Percentiles rank a stretch among this genome's conserved stretches.
These are phyloP conservation scores for Parathielavia appendiculata DNA, from an alignment of 495 filamentous ascomycete genomes.

Conservation along the genomic window DNA sequence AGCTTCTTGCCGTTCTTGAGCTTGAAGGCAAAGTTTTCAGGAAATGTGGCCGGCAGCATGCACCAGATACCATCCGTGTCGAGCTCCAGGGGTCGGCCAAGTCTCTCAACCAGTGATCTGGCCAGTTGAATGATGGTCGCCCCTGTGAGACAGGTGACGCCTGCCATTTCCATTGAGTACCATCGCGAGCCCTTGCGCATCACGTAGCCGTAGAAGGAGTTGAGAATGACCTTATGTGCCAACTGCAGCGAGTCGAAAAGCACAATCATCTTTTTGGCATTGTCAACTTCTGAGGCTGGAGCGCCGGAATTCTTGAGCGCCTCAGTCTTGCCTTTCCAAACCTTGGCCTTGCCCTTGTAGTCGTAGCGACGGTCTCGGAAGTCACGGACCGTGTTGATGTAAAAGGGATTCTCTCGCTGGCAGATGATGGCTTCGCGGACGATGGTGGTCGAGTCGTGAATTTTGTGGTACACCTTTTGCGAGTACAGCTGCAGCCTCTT, in stretches of 20 bases:
- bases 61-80: slow-evolving; percentile 99
- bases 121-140: slow-evolving; percentile 98
- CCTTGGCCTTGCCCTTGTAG: slow-evolving; percentile 96
- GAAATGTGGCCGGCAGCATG: slow-evolving; percentile 95
- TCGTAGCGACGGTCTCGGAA: slow-evolving; percentile 96
- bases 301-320: slow-evolving; percentile 77
- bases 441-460: slow-evolving; percentile 90
- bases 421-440: slow-evolving; percentile 96
- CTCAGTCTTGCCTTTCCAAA: slow-evolving; percentile 96
- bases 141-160: slow-evolving; percentile 94
- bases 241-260: slow-evolving; percentile 94
- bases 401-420: slow-evolving; percentile 97
- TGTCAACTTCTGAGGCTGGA: slow-evolving; percentile 69
- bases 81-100: slow-evolving; percentile 91
- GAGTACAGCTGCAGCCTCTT: slow-evolving; percentile 89
- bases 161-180: slow-evolving; percentile 99
- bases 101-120: slow-evolving; percentile 84
- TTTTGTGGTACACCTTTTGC: slow-evolving; percentile 99
- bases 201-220: slow-evolving; percentile 98
- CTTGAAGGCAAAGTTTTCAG: slow-evolving; percentile 93
- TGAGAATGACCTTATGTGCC: slow-evolving; percentile 97
- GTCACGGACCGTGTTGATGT: slow-evolving; percentile 90
- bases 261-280: slow-evolving; percentile 97
- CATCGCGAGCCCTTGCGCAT: slow-evolving; percentile 98
- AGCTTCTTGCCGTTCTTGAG: slow-evolving; percentile 93